Conservation (phyloP, 345 rosid species). For the Dimocarpus longan region DNA sequence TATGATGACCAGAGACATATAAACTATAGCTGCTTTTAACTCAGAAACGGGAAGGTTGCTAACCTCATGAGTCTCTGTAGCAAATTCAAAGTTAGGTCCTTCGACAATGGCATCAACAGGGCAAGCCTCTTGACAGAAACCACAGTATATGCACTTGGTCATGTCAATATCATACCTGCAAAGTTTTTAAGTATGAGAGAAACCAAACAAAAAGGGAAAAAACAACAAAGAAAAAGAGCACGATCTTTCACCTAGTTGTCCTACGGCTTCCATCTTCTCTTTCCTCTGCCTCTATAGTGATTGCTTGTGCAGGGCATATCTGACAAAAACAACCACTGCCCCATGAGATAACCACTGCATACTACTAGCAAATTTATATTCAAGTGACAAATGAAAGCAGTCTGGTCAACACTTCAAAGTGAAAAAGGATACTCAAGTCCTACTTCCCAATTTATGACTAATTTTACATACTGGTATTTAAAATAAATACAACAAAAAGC, state of each 20-base stretch:
- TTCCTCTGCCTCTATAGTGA: conserved; percentile 97
- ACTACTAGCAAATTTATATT: conserved; percentile 8
- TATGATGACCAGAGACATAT: background rate
- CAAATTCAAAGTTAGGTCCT: conserved; percentile 96
- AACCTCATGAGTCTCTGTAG: conserved; percentile 97
- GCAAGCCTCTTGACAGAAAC: conserved; percentile 99
- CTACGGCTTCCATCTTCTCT: conserved; percentile 99
- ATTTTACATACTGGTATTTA: background rate
- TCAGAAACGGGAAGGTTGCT: background rate
- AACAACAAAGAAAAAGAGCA: background rate
- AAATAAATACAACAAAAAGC: background rate
- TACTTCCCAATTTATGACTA: background rate
- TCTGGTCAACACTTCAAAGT: background rate
- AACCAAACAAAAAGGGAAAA: background rate
- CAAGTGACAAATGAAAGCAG: background rate
- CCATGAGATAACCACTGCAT: conserved; percentile 14
- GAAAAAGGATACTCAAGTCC: background rate
- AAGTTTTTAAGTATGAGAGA: conserved; percentile 11
- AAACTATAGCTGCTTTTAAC: background rate
- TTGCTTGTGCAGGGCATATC: conserved; percentile 98
- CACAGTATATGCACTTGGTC: conserved; percentile 98
- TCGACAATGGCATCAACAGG: conserved; percentile 99
- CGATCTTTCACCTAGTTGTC: conserved; percentile 71
- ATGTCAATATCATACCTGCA: conserved; percentile 90
- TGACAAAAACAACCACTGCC: conserved; percentile 31